These are phyloP conservation scores for Dendrothele bispora DNA, from an alignment of 768 basidiomycete genomes.

Conservation along the genomic window DNA sequence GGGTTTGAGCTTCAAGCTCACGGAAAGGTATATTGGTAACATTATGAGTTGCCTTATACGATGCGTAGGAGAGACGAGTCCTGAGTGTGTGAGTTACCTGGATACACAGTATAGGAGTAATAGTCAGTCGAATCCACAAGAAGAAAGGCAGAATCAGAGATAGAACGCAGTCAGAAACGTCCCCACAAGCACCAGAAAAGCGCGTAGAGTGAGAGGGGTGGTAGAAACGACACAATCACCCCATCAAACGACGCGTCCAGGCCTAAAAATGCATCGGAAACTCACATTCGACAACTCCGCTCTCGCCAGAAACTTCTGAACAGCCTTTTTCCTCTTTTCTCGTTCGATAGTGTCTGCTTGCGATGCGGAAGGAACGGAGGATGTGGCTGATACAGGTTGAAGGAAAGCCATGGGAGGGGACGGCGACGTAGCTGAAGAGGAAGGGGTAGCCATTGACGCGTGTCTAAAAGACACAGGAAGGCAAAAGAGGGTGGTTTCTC, in stretches of 20 bases:
- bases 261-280: constrained; percentile 26
- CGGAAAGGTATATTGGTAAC: constrained; percentile 61
- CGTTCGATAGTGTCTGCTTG: constrained; percentile 45
- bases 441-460: constrained; percentile 74
- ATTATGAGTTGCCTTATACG: constrained; percentile 81
- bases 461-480: constrained; percentile 21
- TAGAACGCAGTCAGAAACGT: too few relatives aligned
- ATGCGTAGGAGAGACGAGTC: constrained; percentile 78
- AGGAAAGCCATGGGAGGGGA: constrained; percentile 73
- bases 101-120: constrained; percentile 35
- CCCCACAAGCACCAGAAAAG: too few relatives aligned
- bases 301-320: constrained; percentile 75
- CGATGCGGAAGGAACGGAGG: constrained; percentile 34
- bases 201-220: constrained; percentile 7
- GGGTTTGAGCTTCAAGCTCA: constrained; percentile 68
- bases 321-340: constrained; percentile 64
- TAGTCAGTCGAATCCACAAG: constrained; percentile 31
- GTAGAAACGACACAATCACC: constrained; percentile 10
- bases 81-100: constrained; percentile 83
- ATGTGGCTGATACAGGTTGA: constrained; percentile 32
- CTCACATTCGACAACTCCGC: constrained; percentile 82
- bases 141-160: constrained; percentile 8
- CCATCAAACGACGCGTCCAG: constrained; percentile 48
- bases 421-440: constrained; percentile 80
- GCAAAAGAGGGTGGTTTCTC: constrained; percentile 18